A percentile compares a stretch with the other conserved stretches of the same genome.
Evolutionary conservation across 2,329 filamentous ascomycete species (phyloP).

Genomic region (Simplicillium sp.): DNA sequence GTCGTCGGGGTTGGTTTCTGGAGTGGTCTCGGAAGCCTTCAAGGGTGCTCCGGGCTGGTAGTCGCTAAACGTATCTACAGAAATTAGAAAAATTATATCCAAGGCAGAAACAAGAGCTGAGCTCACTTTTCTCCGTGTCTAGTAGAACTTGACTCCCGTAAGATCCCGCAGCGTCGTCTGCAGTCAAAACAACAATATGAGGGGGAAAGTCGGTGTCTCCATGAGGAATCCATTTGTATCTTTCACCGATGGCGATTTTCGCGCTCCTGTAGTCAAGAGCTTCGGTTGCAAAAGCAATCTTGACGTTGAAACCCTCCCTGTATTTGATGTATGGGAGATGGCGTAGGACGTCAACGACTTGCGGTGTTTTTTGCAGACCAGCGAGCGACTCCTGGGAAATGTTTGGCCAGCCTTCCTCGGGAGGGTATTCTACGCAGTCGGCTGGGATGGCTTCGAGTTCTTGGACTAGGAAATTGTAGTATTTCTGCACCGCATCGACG

Average conservation of each 20-base stretch:
- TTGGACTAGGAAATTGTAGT: not conserved
- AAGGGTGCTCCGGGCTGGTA: not conserved
- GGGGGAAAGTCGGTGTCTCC: not conserved
- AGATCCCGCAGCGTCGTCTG: not conserved
- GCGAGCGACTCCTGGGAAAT: not conserved
- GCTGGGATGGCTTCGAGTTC: not conserved
- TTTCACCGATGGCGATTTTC: not conserved
- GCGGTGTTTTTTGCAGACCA: not conserved
- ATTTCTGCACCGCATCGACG: not conserved
- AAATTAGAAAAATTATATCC: not conserved
- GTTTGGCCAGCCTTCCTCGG: not conserved
- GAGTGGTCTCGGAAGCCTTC: not conserved
- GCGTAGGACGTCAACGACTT: not conserved
- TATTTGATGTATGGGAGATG: not conserved
- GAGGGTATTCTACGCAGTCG: not conserved
- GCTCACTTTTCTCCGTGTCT: not conserved
- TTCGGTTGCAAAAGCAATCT: not conserved
- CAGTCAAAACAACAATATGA: not conserved
- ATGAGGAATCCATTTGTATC: not conserved
- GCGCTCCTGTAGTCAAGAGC: not conserved
- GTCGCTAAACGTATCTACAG: not conserved
- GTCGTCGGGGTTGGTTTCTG: not conserved
- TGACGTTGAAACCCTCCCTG: slow-evolving; percentile 8
- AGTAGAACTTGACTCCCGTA: not conserved
- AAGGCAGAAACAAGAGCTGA: not conserved